Conservation (phyloP, 1,284 basidiomycete genomes). For the Chalciporus sp. region DNA sequence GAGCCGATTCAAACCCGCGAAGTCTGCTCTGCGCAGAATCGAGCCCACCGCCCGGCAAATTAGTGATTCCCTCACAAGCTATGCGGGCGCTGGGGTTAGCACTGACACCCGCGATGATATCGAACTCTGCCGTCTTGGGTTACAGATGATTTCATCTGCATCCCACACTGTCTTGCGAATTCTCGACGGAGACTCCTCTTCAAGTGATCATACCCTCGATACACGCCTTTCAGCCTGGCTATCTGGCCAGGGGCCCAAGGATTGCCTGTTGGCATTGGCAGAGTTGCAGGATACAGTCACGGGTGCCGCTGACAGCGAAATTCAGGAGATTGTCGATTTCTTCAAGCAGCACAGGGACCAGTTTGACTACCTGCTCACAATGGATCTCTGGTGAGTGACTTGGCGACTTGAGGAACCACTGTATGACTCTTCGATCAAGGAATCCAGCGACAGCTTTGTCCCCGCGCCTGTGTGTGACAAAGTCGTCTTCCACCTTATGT, state of each 20-base stretch:
- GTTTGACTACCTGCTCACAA: too few relatives aligned
- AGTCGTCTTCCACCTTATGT: background rate
- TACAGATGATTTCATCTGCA: background rate
- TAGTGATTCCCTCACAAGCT: background rate
- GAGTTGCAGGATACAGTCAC: background rate
- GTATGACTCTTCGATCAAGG: too few relatives aligned
- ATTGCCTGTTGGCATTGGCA: background rate
- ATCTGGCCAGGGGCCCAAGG: background rate
- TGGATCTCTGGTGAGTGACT: too few relatives aligned
- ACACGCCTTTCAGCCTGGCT: background rate
- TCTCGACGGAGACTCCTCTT: background rate
- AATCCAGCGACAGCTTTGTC: too few relatives aligned
- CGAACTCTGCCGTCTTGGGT: background rate
- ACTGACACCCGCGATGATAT: background rate
- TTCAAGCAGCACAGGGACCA: too few relatives aligned
- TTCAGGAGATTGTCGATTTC: too few relatives aligned
- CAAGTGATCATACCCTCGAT: background rate
- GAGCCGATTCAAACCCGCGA: background rate
- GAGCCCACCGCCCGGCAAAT: background rate
- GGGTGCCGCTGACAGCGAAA: background rate
- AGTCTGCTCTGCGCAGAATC: background rate
- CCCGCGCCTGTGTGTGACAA: conserved; percentile 10
- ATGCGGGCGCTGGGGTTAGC: background rate
- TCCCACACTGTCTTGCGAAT: background rate
- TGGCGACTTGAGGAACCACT: too few relatives aligned